phyloP scores from a whole-genome alignment of 805 yeast genomes.

The Suhomyces vadensis region DNA sequence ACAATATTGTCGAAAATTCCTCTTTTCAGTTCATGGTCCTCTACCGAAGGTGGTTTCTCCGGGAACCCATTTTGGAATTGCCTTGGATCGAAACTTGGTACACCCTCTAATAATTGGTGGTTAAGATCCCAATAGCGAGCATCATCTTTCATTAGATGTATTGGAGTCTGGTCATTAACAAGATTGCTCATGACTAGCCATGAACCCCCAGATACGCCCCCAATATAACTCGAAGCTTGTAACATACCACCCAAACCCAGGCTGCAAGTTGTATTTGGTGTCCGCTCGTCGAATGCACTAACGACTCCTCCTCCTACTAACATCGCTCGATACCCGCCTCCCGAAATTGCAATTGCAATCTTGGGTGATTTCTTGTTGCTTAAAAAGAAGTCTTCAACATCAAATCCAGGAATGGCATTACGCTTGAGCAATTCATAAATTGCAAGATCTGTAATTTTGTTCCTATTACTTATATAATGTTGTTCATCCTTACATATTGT shows the following conservation, averaged over 20 bases:
- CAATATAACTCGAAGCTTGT: constrained; percentile 56
- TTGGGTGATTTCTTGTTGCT: constrained; percentile 15
- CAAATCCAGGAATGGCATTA: constrained; percentile 34
- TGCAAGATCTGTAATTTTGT: constrained; percentile 27
- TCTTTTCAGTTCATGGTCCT: neutral
- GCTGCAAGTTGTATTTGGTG: constrained; percentile 22
- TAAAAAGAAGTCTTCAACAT: constrained; percentile 23
- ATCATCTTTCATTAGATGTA: constrained; percentile 21
- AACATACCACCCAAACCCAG: constrained; percentile 49
- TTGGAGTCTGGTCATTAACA: constrained; percentile 31
- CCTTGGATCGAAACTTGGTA: constrained; percentile 51
- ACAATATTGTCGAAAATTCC: neutral
- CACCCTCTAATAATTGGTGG: constrained; percentile 54
- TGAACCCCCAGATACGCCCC: constrained; percentile 72
- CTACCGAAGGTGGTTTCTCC: neutral
- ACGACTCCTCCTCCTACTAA: constrained; percentile 57
- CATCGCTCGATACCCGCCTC: constrained; percentile 63
- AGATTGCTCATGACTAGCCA: constrained; percentile 59
- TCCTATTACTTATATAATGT: constrained; percentile 31
- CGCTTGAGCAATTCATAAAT: constrained; percentile 29
- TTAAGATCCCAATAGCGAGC: constrained; percentile 42
- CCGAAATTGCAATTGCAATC: constrained; percentile 47
- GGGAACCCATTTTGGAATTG: neutral
- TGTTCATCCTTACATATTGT: constrained; percentile 21
- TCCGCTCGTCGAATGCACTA: constrained; percentile 51